Percentiles rank a stretch among this genome's conserved stretches.
Conservation (phyloP, 2,329 filamentous ascomycete species). For the Alternaria infectoria region DNA sequence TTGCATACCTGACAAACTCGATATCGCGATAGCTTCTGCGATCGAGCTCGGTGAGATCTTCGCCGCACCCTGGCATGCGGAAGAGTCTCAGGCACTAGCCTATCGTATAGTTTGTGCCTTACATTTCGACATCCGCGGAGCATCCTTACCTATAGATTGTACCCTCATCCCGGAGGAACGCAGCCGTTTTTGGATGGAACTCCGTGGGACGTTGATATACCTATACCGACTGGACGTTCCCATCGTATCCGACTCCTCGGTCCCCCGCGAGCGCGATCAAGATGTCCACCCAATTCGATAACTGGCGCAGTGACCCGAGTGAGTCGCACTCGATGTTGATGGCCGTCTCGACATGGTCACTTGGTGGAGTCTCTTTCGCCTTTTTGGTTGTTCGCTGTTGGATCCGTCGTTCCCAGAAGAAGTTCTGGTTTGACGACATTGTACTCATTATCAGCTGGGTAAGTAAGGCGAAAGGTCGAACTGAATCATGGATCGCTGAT, state of each 20-base stretch:
- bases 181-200: not conserved
- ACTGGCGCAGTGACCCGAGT: slow-evolving; percentile 2
- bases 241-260: not conserved
- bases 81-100: not conserved
- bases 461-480: not conserved
- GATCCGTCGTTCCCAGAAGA: not conserved
- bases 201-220: not conserved
- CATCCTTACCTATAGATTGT: not conserved
- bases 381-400: not conserved
- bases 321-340: slow-evolving; percentile 5
- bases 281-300: slow-evolving; percentile 5
- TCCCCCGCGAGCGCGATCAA: not conserved
- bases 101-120: not conserved
- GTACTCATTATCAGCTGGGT: slow-evolving; percentile 7
- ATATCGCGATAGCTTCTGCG: not conserved
- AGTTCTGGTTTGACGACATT: slow-evolving; percentile 4
- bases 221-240: not conserved
- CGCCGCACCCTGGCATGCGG: not conserved
- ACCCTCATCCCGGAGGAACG: not conserved
- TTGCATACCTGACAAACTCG: not conserved
- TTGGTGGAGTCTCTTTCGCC: not conserved
- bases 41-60: not conserved
- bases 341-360: not conserved
- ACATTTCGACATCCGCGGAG: not conserved
- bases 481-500: not conserved